Evolutionary conservation across 768 basidiomycete genomes (phyloP).

Genomic region (Paxillus ammoniavirescens): DNA sequence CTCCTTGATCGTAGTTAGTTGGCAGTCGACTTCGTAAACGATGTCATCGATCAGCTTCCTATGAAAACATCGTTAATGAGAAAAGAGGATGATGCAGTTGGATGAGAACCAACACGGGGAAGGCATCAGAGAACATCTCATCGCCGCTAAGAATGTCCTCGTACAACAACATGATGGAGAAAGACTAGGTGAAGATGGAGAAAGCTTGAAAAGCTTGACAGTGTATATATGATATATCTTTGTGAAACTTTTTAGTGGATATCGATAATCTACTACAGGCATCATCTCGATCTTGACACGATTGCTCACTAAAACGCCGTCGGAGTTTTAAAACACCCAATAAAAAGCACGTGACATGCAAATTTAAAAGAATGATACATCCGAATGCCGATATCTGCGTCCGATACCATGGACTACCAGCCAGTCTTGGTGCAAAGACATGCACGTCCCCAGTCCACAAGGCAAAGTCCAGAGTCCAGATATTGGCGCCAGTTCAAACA

Average conservation of each 20-base stretch:
- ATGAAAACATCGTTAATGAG: slow-evolving; percentile 11
- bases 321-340: too few species aligned
- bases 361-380: slow-evolving; percentile 5
- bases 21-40: slow-evolving; percentile 86
- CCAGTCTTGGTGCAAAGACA: slow-evolving; percentile 64
- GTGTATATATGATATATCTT: too few species aligned
- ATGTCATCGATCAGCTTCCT: slow-evolving; percentile 79
- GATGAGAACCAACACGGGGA: slow-evolving; percentile 60
- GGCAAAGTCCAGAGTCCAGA: slow-evolving; percentile 71
- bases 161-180: slow-evolving; percentile 68
- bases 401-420: slow-evolving; percentile 71
- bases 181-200: slow-evolving; percentile 8
- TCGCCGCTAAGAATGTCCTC: slow-evolving; percentile 70
- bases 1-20: slow-evolving; percentile 61
- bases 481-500: slow-evolving; percentile 88
- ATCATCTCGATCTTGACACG: too few species aligned
- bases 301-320: too few species aligned
- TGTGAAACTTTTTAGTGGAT: too few species aligned
- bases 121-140: slow-evolving; percentile 96
- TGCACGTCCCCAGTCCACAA: slow-evolving; percentile 53
- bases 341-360: too few species aligned
- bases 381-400: slow-evolving; percentile 9
- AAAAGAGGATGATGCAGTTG: not conserved
- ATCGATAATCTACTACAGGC: slow-evolving; percentile 15
- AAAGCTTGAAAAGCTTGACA: slow-evolving; percentile 1